Conservation (phyloP, 2,329 filamentous ascomycete genomes). For the Echinosphaeria canescens region DNA sequence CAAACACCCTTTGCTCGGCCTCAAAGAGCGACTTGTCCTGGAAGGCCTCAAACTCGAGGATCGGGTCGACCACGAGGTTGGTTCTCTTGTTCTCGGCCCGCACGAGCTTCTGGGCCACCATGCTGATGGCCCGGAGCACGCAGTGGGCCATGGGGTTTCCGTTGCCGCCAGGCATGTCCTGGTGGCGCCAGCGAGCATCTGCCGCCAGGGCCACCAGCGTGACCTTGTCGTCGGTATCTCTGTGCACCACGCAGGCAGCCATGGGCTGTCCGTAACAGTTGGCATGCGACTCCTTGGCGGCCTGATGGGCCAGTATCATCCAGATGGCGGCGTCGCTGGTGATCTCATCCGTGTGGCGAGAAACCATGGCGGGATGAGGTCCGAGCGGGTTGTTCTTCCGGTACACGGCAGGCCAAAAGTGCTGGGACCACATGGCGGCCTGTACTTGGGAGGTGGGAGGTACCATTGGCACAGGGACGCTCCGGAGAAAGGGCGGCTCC, state of each 20-base stretch:
- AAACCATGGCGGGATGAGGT: constrained; percentile 56
- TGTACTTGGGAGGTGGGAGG: constrained; percentile 58
- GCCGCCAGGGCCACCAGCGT: constrained; percentile 52
- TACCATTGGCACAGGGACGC: constrained; percentile 47
- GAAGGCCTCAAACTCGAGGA: constrained; percentile 38
- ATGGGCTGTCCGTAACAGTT: constrained; percentile 43
- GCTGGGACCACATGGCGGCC: constrained; percentile 49
- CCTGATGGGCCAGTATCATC: constrained; percentile 44
- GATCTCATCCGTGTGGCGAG: constrained; percentile 48
- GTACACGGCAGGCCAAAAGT: constrained; percentile 73
- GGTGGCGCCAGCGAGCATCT: constrained; percentile 48
- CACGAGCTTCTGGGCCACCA: constrained; percentile 51
- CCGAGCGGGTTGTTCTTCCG: constrained; percentile 75
- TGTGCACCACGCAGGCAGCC: constrained; percentile 57
- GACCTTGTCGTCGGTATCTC: constrained; percentile 20
- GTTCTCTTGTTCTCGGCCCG: constrained; percentile 24
- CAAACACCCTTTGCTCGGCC: constrained; percentile 40
- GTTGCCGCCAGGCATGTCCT: constrained; percentile 20
- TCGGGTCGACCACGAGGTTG: constrained; percentile 9
- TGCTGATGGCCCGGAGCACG: constrained; percentile 59
- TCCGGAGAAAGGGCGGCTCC: constrained; percentile 31
- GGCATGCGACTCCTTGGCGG: constrained; percentile 34
- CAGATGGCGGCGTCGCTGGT: constrained; percentile 38
- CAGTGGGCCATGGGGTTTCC: constrained; percentile 65
- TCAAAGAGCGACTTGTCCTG: constrained; percentile 46